These are phyloP conservation scores for Paramyrothecium sp. DNA, from an alignment of 2,329 filamentous ascomycete species.

Conservation along the genomic window DNA sequence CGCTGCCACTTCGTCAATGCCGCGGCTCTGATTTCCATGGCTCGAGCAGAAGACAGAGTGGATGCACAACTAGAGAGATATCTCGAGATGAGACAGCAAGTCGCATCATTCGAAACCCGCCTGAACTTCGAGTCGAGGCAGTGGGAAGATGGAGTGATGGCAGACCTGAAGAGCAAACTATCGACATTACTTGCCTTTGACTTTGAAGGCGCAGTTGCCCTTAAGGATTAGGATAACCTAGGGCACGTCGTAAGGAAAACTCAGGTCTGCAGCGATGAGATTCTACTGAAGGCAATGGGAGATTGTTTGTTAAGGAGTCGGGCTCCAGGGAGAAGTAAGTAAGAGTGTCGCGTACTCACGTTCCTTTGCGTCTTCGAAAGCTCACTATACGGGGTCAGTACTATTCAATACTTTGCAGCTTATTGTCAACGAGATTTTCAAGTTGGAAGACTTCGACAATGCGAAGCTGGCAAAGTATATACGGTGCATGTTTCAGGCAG, in stretches of 20 bases:
- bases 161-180: conserved; percentile 61
- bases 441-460: conserved; percentile 53
- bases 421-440: conserved; percentile 68
- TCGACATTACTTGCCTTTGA: conserved; percentile 71
- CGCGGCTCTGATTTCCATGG: conserved; percentile 48
- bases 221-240: conserved; percentile 68
- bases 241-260: conserved; percentile 56
- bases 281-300: conserved; percentile 61
- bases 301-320: conserved; percentile 60
- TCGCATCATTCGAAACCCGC: conserved; percentile 53
- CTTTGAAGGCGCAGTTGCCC: conserved; percentile 69
- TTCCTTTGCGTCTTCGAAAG: not conserved
- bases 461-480: conserved; percentile 72
- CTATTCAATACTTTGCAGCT: conserved; percentile 57
- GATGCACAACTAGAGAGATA: conserved; percentile 61
- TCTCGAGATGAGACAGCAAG: conserved; percentile 56
- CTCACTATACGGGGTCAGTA: conserved; percentile 29
- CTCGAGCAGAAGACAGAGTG: conserved; percentile 47
- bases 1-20: conserved; percentile 70
- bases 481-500: conserved; percentile 70
- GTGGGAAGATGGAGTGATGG: conserved; percentile 39
- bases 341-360: not conserved
- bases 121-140: conserved; percentile 37
- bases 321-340: conserved; percentile 49
- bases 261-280: conserved; percentile 38